phyloP scores from a whole-genome alignment of 1,139 yeast species.

The Nakaseomyces delphensis region DNA sequence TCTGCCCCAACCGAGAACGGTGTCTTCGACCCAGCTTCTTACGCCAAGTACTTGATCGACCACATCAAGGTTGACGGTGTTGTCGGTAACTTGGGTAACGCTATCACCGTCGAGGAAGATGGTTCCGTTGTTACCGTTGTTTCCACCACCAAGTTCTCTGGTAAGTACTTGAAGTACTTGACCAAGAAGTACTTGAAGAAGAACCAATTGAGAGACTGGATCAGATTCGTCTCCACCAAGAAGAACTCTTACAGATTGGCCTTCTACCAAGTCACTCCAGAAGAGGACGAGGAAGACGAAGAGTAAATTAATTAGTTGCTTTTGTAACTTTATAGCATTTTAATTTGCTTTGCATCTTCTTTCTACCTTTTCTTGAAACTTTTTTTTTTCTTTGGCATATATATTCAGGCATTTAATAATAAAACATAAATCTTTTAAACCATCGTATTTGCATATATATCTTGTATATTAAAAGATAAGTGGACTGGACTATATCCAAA shows the following conservation, averaged over 20 bases:
- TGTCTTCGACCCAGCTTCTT: constrained; percentile 95
- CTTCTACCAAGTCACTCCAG: constrained; percentile 98
- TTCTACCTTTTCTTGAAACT: neutral
- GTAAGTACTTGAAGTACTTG: constrained; percentile 98
- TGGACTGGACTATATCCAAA: too few relatives aligned
- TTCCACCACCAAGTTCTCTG: constrained; percentile 92
- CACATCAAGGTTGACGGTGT: constrained; percentile 98
- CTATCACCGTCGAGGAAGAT: constrained; percentile 79
- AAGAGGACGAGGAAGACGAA: constrained; percentile 86
- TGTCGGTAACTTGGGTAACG: constrained; percentile 95
- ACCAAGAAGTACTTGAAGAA: constrained; percentile 99
- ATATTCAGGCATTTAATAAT: constrained; percentile 5
- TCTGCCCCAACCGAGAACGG: constrained; percentile 97
- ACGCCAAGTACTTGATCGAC: constrained; percentile 96
- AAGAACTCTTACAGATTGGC: constrained; percentile 96
- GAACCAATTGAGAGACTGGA: constrained; percentile 99
- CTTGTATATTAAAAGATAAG: too few relatives aligned
- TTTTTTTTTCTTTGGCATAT: constrained; percentile 2
- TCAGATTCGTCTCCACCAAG: constrained; percentile 95
- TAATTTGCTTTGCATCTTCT: constrained; percentile 5
- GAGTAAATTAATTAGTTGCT: constrained; percentile 25
- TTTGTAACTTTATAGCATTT: constrained; percentile 9
- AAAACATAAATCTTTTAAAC: neutral
- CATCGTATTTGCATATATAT: too few relatives aligned
- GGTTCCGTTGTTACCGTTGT: constrained; percentile 78